Conservation (phyloP, 1,284 basidiomycete genomes). For the Kalmanozyma brasiliensis region DNA sequence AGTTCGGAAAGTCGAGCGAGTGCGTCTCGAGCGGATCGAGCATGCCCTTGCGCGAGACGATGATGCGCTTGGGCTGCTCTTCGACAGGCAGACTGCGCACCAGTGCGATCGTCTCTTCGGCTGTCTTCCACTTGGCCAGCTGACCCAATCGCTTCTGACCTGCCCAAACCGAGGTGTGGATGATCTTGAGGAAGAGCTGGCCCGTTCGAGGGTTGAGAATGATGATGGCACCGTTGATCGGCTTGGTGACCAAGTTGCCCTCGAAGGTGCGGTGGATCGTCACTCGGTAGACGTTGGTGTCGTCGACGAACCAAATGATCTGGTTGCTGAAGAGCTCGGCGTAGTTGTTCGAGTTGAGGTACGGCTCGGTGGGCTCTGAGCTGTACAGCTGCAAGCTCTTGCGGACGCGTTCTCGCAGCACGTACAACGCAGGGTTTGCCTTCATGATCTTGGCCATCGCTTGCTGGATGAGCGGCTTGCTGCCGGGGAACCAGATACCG, state of each 20-base stretch:
- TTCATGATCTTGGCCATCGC: slow-evolving; percentile 99
- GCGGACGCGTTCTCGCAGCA: slow-evolving; percentile 96
- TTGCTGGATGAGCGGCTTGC: slow-evolving; percentile 97
- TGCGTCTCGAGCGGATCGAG: slow-evolving; percentile 90
- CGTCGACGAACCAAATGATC: slow-evolving; percentile 99
- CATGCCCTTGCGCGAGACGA: slow-evolving; percentile 99
- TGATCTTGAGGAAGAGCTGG: slow-evolving; percentile 97
- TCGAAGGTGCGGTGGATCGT: slow-evolving; percentile 99
- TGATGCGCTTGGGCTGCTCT: slow-evolving; percentile 99
- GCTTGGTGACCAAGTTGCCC: slow-evolving; percentile 99
- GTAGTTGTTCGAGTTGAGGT: slow-evolving; percentile 95
- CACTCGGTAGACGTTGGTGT: slow-evolving; percentile 99
- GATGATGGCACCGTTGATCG: slow-evolving; percentile 99
- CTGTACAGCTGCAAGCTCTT: slow-evolving; percentile 99
- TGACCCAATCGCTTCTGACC: slow-evolving; percentile 99
- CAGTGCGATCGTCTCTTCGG: slow-evolving; percentile 98
- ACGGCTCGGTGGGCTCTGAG: slow-evolving; percentile 98
- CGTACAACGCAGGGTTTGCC: slow-evolving; percentile 97
- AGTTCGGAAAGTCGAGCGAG: slow-evolving; percentile 97
- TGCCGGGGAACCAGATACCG: slow-evolving; percentile 98
- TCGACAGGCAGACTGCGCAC: slow-evolving; percentile 97
- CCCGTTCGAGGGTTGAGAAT: slow-evolving; percentile 99
- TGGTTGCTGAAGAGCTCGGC: slow-evolving; percentile 99
- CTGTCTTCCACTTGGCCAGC: slow-evolving; percentile 99
- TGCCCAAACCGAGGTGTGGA: slow-evolving; percentile 99